Base-by-base conservation (phyloP, 169 alveolate species). In the Plasmodium gallinaceum region DNA sequence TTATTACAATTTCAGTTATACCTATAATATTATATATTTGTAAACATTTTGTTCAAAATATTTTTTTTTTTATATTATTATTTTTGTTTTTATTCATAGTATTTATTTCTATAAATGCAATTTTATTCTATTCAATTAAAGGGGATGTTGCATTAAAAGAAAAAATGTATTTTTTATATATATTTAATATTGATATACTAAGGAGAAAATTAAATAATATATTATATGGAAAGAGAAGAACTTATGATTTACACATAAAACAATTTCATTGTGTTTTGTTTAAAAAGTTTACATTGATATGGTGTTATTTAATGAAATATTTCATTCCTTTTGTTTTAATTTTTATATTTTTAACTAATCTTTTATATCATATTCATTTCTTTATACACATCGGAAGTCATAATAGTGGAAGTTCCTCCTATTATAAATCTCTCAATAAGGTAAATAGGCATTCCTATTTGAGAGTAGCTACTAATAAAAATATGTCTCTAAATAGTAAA, bases 231-330 rank as follows among this genome's bases (percentile, higher is more conserved):
- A 69, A 64, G 43, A 46, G 22, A 4, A 18, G 78, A 18, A 46
- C 37, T 7, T 72, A 72, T 32, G 57, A 72, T 72, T 26, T 57
- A 18, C 2, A 57, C 0, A 37, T 7, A 52, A 72, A 72, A 14
- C 43, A 66, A 32, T 32, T 8, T 24, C 42, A 32, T 12, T 10
- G 18, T 83, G 62, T 14, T 7, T 4, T 24, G 43, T 52, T 37
- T 61, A 32, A 70, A 57, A 70, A 85, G 39, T 42, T 85, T 43
- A 58, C 68, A 46, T n/a, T 37, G 14, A 8, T 16, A 18, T 85
- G 92, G 92, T 85, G 92, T 45, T 58, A 16, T 52, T 6, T 70
- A 71, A 16, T 64, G 22, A 85, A 85, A 52, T 85, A 70, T 85
- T 58, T 85, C 14, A 85, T 85, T 12, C 74, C 92, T 7, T 32